These are phyloP conservation scores for Teratosphaeria nubilosa DNA, from an alignment of 2,329 filamentous ascomycete genomes.

Conservation along the genomic window DNA sequence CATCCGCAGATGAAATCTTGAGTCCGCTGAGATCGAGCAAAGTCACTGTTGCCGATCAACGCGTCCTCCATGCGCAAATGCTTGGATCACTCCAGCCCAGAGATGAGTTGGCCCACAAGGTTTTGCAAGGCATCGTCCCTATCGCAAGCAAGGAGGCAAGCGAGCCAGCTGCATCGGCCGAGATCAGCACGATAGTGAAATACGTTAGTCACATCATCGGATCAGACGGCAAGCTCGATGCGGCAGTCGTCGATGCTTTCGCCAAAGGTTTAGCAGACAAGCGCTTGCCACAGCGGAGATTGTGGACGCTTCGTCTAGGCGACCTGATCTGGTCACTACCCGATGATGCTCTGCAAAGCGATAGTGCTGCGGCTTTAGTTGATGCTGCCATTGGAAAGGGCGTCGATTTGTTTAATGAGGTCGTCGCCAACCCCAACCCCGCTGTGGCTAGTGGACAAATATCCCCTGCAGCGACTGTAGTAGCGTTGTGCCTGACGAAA, in stretches of 20 bases:
- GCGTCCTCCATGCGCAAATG: constrained; percentile 72
- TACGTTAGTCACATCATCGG: constrained; percentile 54
- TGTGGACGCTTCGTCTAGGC: constrained; percentile 70
- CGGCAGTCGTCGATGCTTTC: constrained; percentile 58
- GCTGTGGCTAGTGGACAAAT: constrained; percentile 77
- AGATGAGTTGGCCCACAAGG: constrained; percentile 52
- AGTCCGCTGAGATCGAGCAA: constrained; percentile 74
- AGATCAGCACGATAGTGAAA: constrained; percentile 60
- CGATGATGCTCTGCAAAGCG: constrained; percentile 38
- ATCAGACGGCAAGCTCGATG: constrained; percentile 52
- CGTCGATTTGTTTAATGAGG: constrained; percentile 65
- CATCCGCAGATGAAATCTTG: constrained; percentile 68
- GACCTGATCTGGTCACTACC: constrained; percentile 55
- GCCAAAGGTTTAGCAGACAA: constrained; percentile 80
- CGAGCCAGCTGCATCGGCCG: constrained; percentile 67
- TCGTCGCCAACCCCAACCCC: constrained; percentile 63
- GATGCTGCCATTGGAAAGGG: constrained; percentile 46
- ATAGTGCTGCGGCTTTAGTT: constrained; percentile 37
- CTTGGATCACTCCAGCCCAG: constrained; percentile 56
- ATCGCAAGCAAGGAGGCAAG: constrained; percentile 78
- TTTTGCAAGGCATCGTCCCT: constrained; percentile 55
- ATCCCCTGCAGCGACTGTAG: constrained; percentile 64
- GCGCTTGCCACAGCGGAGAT: constrained; percentile 61
- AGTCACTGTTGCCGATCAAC: constrained; percentile 73
- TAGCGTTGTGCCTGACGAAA: constrained; percentile 49